Percentiles rank a stretch among this genome's conserved stretches.
These are phyloP conservation scores for Candida boleticola DNA, from an alignment of 805 yeast species.

Conservation along the genomic window DNA sequence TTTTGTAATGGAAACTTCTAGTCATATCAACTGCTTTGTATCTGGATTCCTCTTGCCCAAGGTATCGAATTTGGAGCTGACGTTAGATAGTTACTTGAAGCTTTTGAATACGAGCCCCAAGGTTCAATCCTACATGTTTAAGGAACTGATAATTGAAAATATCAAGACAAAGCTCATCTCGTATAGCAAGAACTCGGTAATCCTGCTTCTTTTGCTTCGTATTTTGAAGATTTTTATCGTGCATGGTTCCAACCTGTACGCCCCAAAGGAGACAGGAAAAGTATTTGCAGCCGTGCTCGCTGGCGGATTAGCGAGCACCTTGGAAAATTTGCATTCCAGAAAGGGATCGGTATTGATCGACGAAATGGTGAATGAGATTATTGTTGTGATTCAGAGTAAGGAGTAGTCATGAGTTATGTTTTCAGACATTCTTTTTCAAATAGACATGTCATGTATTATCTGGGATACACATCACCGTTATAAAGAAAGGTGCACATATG, in stretches of 20 bases:
- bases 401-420: not conserved
- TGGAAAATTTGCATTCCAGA: conserved; percentile 11
- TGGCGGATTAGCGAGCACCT: conserved; percentile 3
- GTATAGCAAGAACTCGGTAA: conserved; percentile 33
- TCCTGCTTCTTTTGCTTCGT: conserved; percentile 34
- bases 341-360: conserved; percentile 36
- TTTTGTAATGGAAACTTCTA: not conserved
- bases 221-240: conserved; percentile 20
- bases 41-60: conserved; percentile 40
- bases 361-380: conserved; percentile 31
- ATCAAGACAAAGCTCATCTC: conserved; percentile 27
- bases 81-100: conserved; percentile 39
- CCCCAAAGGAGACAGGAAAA: not conserved
- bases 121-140: conserved; percentile 23
- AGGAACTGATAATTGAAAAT: conserved; percentile 23
- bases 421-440: not conserved
- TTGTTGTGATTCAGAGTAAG: conserved; percentile 5
- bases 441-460: too few species aligned
- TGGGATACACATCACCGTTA: too few species aligned
- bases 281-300: not conserved
- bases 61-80: conserved; percentile 42
- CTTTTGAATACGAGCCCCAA: conserved; percentile 22
- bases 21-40: conserved; percentile 24
- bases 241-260: not conserved
- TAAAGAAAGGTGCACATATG: too few species aligned